Base-by-base conservation (phyloP, 192 early-diverging fungal genomes). In the Coemansia interrupta region DNA sequence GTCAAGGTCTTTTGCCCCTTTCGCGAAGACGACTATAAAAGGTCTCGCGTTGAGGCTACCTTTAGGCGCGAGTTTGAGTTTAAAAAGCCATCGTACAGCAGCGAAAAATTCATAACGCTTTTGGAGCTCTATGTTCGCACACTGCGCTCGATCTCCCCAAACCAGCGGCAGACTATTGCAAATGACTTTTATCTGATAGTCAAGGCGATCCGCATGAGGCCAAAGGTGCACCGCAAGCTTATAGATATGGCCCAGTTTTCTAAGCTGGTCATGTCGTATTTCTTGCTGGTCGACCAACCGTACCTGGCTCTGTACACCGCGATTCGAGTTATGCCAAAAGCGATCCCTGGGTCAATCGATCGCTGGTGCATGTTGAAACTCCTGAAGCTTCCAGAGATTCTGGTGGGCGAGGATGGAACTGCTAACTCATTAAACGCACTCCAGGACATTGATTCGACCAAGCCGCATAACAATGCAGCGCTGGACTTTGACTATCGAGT, bases 161-260 rank as follows among this genome's bases (percentile, higher is more conserved):
- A 8, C 14, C 10, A 19, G 11, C 15, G 60, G 32, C 1, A 28
- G 38, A 22, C 17, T 9, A 42, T 42, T 20, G 0, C n/a, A 9
- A 9, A 53, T 22, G 62, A 78, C 66, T 78, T 78, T 63, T 78
- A 50, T 54, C 24, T 60, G 14, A 65, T 78, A 10, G 60, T 72
- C 15, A 78, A 78, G 60, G 70, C 76, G n/a, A 63, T 78, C 19
- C 62, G 76, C 9, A 61, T 65, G 53, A 62, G 66, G 0, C 45
- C 65, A 15, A 41, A 55, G 10, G 22, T 56, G 7, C 76, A 78
- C 42, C 14, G 38, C 14, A 56, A 30, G 23, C 42, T 72, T 3
- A 32, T 63, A 6, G 40, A 19, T 15, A 15, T 22, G 38, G 5
- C 23, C 2, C 6, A 15, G 29, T 78, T 48, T 22, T 60, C 56